Evolutionary conservation across 1,284 basidiomycete genomes (phyloP).

Genomic region (Ganoderma leucocontextum): DNA sequence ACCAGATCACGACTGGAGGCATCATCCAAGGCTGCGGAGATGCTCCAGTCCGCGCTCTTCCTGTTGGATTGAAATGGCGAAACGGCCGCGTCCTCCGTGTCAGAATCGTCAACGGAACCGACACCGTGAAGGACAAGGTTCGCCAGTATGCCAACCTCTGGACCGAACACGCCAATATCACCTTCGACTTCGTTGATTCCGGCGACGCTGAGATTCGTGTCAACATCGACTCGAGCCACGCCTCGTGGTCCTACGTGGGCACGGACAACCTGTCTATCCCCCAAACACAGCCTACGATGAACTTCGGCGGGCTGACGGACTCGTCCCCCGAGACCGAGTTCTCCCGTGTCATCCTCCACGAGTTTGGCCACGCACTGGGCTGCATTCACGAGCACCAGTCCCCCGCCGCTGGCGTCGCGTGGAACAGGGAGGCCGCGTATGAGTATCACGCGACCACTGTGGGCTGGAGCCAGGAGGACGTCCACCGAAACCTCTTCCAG

Average conservation of each 20-base stretch:
- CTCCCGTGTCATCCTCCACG: background rate
- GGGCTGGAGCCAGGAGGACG: background rate
- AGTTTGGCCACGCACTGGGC: background rate
- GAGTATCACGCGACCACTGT: background rate
- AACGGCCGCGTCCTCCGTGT: background rate
- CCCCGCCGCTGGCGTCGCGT: background rate
- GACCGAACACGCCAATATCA: background rate
- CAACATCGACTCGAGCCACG: slow-evolving; percentile 1
- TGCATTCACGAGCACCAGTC: background rate
- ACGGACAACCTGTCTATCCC: background rate
- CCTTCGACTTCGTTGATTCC: slow-evolving; percentile 1
- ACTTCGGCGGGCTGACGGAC: background rate
- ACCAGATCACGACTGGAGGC: background rate
- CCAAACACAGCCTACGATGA: background rate
- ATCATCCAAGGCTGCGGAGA: background rate
- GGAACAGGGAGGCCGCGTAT: background rate
- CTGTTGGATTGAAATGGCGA: background rate
- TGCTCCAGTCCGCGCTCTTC: background rate
- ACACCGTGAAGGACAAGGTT: background rate
- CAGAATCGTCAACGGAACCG: background rate
- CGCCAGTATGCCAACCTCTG: background rate
- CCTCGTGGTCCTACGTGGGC: slow-evolving; percentile 1
- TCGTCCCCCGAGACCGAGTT: background rate
- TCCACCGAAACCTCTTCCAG: background rate
- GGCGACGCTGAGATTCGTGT: background rate